Conservation (phyloP, 129 eudicot genomes). For the Chrysanthemum lavandulifolium region DNA sequence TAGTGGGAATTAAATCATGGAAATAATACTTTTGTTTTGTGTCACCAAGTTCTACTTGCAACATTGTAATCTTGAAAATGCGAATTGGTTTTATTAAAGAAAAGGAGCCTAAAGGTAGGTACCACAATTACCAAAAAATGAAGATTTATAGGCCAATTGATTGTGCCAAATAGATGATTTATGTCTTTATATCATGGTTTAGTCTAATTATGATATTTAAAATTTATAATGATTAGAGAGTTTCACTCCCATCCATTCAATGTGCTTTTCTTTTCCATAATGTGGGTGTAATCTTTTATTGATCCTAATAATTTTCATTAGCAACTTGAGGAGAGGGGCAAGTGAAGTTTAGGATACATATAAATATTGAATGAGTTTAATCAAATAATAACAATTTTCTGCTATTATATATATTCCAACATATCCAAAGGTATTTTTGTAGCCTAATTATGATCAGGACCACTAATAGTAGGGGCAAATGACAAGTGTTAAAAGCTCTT, state of each 20-base stretch:
- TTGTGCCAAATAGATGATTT: neutral
- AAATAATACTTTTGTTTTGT: slow-evolving; percentile 16
- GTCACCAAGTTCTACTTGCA: slow-evolving; percentile 4
- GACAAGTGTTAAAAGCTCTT: slow-evolving; percentile 18
- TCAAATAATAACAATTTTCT: neutral
- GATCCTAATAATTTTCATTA: neutral
- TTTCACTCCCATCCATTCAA: slow-evolving; percentile 31
- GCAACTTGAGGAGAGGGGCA: neutral
- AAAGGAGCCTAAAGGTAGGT: slow-evolving; percentile 14
- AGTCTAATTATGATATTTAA: slow-evolving; percentile 20
- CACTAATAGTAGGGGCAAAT: neutral
- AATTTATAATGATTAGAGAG: slow-evolving; percentile 20
- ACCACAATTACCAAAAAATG: too few relatives aligned
- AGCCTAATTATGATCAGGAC: neutral
- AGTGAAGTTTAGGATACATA: neutral
- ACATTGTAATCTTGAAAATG: neutral
- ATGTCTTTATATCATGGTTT: slow-evolving; percentile 22
- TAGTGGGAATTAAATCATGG: neutral
- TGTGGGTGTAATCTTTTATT: slow-evolving; percentile 7
- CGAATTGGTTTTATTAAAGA: neutral
- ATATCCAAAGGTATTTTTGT: neutral
- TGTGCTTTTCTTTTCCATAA: slow-evolving; percentile 21
- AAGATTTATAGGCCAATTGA: slow-evolving; percentile 4
- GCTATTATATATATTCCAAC: too few relatives aligned
- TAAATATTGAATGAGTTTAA: neutral